phyloP scores from a whole-genome alignment of 1,139 yeast species.

The Candida gigantensis region DNA sequence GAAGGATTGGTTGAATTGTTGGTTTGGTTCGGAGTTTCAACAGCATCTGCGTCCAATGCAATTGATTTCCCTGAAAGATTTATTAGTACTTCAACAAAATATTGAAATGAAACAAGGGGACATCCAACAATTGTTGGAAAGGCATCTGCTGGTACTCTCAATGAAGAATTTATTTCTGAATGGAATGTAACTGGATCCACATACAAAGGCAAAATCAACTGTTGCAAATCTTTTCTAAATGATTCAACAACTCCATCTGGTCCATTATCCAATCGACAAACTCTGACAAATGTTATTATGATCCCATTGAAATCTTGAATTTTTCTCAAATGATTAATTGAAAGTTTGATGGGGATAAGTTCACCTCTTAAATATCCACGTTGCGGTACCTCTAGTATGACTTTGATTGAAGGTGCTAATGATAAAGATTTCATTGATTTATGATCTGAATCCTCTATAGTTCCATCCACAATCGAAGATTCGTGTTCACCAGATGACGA shows the following conservation, averaged over 20 bases:
- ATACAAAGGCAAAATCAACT: slow-evolving; percentile 74
- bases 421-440: slow-evolving; percentile 9
- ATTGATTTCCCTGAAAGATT: slow-evolving; percentile 56
- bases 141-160: slow-evolving; percentile 79
- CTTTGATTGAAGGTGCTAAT: slow-evolving; percentile 38
- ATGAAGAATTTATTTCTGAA: slow-evolving; percentile 60
- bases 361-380: slow-evolving; percentile 83
- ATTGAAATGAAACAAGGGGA: slow-evolving; percentile 76
- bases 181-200: slow-evolving; percentile 67
- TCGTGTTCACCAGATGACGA: slow-evolving; percentile 25
- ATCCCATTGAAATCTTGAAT: slow-evolving; percentile 75
- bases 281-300: slow-evolving; percentile 76
- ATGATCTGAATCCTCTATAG: slow-evolving; percentile 6
- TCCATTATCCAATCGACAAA: slow-evolving; percentile 73
- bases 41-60: slow-evolving; percentile 32
- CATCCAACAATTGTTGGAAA: slow-evolving; percentile 82
- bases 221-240: slow-evolving; percentile 82
- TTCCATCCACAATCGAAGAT: neutral
- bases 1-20: slow-evolving; percentile 13
- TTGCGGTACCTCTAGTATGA: slow-evolving; percentile 60
- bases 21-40: slow-evolving; percentile 11
- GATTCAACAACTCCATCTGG: slow-evolving; percentile 68
- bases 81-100: slow-evolving; percentile 78
- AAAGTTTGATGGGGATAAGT: slow-evolving; percentile 66
- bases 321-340: slow-evolving; percentile 67